Evolutionary conservation across 305 asterid species (phyloP).

Genomic region (Fraxinus velutina): DNA sequence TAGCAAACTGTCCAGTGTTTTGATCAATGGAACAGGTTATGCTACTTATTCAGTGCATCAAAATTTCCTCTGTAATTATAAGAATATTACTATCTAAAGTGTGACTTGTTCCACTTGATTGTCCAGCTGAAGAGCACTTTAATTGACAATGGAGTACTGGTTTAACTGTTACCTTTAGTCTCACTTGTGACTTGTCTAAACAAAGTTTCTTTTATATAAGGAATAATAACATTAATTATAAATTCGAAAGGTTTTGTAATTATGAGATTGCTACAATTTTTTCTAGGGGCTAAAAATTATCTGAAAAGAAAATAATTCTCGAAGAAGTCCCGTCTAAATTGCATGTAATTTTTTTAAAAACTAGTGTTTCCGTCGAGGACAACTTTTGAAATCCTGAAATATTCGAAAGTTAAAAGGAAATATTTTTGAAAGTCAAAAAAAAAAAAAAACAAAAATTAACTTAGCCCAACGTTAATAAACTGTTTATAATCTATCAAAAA

Average conservation of each 20-base stretch:
- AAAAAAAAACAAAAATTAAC: too few relatives aligned
- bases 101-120: not conserved
- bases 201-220: too few relatives aligned
- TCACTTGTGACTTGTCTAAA: not conserved
- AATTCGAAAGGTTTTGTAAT: not conserved
- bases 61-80: not conserved
- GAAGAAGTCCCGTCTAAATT: not conserved
- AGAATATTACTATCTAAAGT: conserved; percentile 9
- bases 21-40: not conserved
- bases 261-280: not conserved
- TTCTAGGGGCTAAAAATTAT: not conserved
- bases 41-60: conserved; percentile 11
- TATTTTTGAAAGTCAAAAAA: too few relatives aligned
- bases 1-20: conserved; percentile 24
- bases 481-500: too few relatives aligned
- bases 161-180: not conserved
- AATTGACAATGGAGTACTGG: not conserved
- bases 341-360: not conserved
- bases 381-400: too few relatives aligned
- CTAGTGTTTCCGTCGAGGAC: too few relatives aligned
- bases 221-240: too few relatives aligned
- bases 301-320: not conserved
- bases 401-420: too few relatives aligned
- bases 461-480: too few relatives aligned
- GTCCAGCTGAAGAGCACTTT: not conserved